Base-by-base conservation (phyloP, 441 rosid genomes). In the Populus tomentosa region DNA sequence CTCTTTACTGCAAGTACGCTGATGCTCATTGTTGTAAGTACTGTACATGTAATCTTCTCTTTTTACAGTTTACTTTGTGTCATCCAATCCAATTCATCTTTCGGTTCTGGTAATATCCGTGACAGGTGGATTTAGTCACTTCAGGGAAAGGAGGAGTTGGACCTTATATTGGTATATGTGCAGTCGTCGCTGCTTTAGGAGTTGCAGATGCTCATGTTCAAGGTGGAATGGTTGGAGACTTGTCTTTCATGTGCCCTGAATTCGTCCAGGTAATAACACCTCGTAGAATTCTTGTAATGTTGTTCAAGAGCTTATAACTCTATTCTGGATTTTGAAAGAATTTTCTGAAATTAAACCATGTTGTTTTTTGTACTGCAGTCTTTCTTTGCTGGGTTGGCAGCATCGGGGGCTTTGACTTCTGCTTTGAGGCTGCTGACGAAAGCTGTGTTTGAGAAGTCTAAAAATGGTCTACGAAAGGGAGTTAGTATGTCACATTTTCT, bases 171-270 rank as follows among this genome's bases (percentile, higher is more conserved):
- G 88, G 90, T 30, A 73, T 91, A 79, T 94, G 98, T 72, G 77
- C 71, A 5, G 59, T 89, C 53, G 93, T 92, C 63, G 93, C 87
- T 33, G 76, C 77, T 30, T 92, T 92, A 77, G 97, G 95, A 50
- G 70, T 90, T 21, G 94, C 95, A 5, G 94, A 94, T 84, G 98
- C 93, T 10, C 86, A 80, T 73, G 92, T 93, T 74, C 90, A 91
- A 76, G 97, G 98, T 67, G 98, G 98, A 67, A 83, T 95, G 86
- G 85, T 90, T 53, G 97, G 98, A 5, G 98, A 95, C 72, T 78
- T 93, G 63, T 90, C 97, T 65, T 87, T 95, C 84, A 95, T 93
- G 96, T 83, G 81, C 78, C 94, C 96, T 72, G 98, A 91, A 61
- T 87, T 95, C 77, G 84, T 95, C 70, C 98, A 93, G 90, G 98